Percentiles rank a stretch among this genome's conserved stretches.
These are phyloP conservation scores for Stylonectria norvegica DNA, from an alignment of 2,329 filamentous ascomycete species.

Conservation along the genomic window DNA sequence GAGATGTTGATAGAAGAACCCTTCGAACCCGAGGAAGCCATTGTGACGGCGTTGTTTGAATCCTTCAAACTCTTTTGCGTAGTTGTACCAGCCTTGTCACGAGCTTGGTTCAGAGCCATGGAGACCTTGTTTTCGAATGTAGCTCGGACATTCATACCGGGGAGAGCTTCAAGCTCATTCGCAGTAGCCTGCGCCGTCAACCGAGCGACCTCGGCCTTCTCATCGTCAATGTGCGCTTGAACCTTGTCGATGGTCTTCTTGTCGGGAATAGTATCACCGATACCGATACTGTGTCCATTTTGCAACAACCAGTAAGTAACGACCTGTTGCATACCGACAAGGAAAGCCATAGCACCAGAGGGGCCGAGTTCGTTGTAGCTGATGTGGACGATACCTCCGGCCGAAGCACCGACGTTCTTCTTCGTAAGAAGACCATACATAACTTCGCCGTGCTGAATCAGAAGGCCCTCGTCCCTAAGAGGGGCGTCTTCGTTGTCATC, in stretches of 20 bases:
- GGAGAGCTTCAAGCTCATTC: conserved; percentile 85
- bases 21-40: conserved; percentile 96
- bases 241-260: conserved; percentile 79
- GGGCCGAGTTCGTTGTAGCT: conserved; percentile 93
- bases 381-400: conserved; percentile 89
- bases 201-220: conserved; percentile 76
- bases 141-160: conserved; percentile 97
- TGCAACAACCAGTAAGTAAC: conserved; percentile 97
- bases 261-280: conserved; percentile 96
- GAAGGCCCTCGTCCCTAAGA: conserved; percentile 70
- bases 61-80: conserved; percentile 93
- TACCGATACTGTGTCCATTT: conserved; percentile 95
- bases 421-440: conserved; percentile 90
- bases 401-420: conserved; percentile 87
- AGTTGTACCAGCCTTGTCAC: conserved; percentile 91
- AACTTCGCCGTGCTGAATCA: conserved; percentile 83
- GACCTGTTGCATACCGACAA: conserved; percentile 91
- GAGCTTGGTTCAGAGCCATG: conserved; percentile 87
- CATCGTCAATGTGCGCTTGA: conserved; percentile 72
- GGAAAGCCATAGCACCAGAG: conserved; percentile 84
- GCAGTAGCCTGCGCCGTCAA: conserved; percentile 76
- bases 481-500: conserved; percentile 61
- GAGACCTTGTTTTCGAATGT: conserved; percentile 98
- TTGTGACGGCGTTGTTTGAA: conserved; percentile 92
- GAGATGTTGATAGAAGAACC: conserved; percentile 99